phyloP scores from a whole-genome alignment of 495 filamentous ascomycete genomes.

The Melanomma pulvis-pyrius region DNA sequence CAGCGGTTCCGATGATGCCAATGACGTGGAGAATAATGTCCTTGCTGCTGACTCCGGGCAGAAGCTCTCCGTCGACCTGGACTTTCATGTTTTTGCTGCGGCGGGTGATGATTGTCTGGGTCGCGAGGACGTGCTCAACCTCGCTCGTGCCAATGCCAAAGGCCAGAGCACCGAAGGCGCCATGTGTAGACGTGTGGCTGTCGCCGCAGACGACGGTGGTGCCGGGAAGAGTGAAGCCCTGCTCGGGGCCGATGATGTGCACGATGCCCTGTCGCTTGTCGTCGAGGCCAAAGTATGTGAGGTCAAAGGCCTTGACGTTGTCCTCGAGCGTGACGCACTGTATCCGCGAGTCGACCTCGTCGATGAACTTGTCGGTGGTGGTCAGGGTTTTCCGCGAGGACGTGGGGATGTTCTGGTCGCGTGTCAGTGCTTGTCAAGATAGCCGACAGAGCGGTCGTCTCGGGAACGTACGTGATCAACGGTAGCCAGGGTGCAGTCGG shows the following conservation, averaged over 20 bases:
- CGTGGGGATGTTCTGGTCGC: constrained; percentile 80
- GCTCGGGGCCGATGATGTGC: constrained; percentile 98
- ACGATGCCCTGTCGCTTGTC: constrained; percentile 98
- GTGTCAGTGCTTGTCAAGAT: constrained; percentile 32
- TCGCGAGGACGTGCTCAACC: constrained; percentile 97
- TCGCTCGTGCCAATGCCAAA: constrained; percentile 98
- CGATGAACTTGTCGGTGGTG: constrained; percentile 80
- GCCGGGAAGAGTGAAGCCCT: constrained; percentile 96
- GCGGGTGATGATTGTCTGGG: constrained; percentile 90
- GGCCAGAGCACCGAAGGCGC: constrained; percentile 91
- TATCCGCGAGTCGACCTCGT: constrained; percentile 88
- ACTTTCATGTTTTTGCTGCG: constrained; percentile 98
- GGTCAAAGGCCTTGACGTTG: constrained; percentile 93
- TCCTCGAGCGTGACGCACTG: constrained; percentile 96
- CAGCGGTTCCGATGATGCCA: constrained; percentile 91
- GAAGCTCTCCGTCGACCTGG: constrained; percentile 86
- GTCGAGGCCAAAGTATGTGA: constrained; percentile 95
- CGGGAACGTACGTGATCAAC: constrained; percentile 83
- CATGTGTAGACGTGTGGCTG: constrained; percentile 96
- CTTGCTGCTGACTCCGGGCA: constrained; percentile 93
- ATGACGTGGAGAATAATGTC: constrained; percentile 95
- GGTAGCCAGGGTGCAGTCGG: constrained; percentile 94
- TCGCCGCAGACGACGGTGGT: constrained; percentile 98
- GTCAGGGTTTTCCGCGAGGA: constrained; percentile 86
- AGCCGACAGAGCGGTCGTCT: background rate